Conservation (phyloP, 768 basidiomycete genomes). For the Calocybe cyanea region DNA sequence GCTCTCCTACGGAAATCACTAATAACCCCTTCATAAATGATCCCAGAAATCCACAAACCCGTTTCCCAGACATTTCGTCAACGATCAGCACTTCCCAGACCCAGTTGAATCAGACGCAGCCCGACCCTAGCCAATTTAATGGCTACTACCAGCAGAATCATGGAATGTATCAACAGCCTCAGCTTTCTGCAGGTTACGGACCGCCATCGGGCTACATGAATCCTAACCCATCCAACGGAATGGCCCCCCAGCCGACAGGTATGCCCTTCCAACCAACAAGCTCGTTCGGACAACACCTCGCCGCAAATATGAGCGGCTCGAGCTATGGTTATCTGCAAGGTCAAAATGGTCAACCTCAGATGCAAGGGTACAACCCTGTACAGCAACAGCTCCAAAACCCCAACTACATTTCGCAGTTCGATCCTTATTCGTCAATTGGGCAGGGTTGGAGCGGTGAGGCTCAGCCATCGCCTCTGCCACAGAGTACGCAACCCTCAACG, state of each 20-base stretch:
- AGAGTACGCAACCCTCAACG: conserved; percentile 3
- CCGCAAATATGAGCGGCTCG: conserved; percentile 32
- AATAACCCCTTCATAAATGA: conserved; percentile 73
- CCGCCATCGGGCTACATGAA: conserved; percentile 8
- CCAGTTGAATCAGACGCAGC: conserved; percentile 28
- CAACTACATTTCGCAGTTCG: conserved; percentile 46
- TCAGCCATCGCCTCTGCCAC: conserved; percentile 17
- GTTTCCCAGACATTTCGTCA: conserved; percentile 61
- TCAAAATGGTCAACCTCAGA: conserved; percentile 22
- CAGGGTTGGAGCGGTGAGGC: conserved; percentile 36
- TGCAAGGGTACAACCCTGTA: conserved; percentile 34
- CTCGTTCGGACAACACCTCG: conserved; percentile 55
- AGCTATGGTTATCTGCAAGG: conserved; percentile 36
- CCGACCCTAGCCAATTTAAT: conserved; percentile 17
- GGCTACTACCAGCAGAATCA: conserved; percentile 34
- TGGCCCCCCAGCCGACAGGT: conserved; percentile 16
- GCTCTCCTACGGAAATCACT: conserved; percentile 31
- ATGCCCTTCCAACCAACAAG: conserved; percentile 45
- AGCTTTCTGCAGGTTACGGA: conserved; percentile 20
- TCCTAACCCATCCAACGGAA: conserved; percentile 15
- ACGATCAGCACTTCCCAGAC: conserved; percentile 28
- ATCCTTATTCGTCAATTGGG: conserved; percentile 46
- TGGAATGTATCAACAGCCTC: conserved; percentile 26
- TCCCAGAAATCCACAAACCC: conserved; percentile 40
- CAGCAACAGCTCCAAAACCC: conserved; percentile 47